Base-by-base conservation (phyloP, 768 basidiomycete species). In the Auricularia cornea region DNA sequence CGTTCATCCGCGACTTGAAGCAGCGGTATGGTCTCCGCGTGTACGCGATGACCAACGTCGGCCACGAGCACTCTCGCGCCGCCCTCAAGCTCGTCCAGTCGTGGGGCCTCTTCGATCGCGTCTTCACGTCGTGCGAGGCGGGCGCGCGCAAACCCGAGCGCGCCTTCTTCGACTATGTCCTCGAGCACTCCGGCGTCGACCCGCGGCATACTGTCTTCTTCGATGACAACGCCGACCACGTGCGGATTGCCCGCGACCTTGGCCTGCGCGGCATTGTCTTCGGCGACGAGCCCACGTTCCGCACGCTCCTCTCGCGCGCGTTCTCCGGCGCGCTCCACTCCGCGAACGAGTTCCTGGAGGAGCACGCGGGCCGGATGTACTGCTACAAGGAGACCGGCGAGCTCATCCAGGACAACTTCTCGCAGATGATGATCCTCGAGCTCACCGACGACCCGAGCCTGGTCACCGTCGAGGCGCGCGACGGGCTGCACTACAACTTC, bases 11-110 rank as follows among this genome's bases (percentile, higher is more conserved):
- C 2, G 77, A 82, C 59, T 73, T 85, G 48, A 81, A 80, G 65
- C 64, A 66, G 5, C 72, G 77, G 62, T 73, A 75, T 2, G 62
- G 72, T 12, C 69, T 83, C 1, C 74, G 70, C 16, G 75, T 85
- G 38, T 83, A 79, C 60, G 83, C 83, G 33, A 83, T 84, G 81
- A 84, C 82, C 38, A 86, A 86, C 70, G 84, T 86, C 30, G 83
- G 83, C 20, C 66, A 73, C 0, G 35, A 38, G 35, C 35, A 38
- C 35, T 38, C 35, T 8, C 35, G 35, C 16, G 35, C 35, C 10
- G 35, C 35, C 10, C 35, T 38, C 35, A 38, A 38, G 35, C 35
- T 38, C 35, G 35, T 38, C 35, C 8, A 38, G 10, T 26, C 61
- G 14, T 85, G 81, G 80, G 72, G 72, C 0, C 73, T 83, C 26